Conservation (phyloP, 2,329 filamentous ascomycete genomes). For the Clonostachys sp. region DNA sequence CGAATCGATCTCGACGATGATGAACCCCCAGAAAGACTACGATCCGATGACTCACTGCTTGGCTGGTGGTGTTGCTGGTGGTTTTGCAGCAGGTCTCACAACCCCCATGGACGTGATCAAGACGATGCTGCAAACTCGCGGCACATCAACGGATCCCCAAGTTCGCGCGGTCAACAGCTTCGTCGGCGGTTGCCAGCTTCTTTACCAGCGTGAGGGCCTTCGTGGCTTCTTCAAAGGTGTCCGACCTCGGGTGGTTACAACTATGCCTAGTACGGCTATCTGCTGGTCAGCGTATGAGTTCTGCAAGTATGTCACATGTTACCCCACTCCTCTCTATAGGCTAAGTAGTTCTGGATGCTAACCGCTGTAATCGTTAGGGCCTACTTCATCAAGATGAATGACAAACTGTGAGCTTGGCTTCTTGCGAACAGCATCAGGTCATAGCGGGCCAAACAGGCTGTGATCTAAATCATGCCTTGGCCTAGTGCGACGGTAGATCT, state of each 20-base stretch:
- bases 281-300: conserved; percentile 84
- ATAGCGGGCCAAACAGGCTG: background rate
- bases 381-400: conserved; percentile 55
- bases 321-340: background rate
- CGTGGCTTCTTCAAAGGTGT: conserved; percentile 91
- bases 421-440: background rate
- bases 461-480: too few species aligned
- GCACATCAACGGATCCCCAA: conserved; percentile 75
- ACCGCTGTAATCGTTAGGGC: conserved; percentile 30
- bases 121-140: conserved; percentile 91
- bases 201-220: conserved; percentile 79
- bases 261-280: conserved; percentile 98
- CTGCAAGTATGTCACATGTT: conserved; percentile 51
- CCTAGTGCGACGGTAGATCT: too few species aligned
- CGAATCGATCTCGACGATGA: conserved; percentile 88
- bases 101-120: conserved; percentile 98
- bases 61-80: conserved; percentile 87
- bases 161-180: conserved; percentile 82
- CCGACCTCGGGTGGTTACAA: conserved; percentile 85
- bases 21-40: conserved; percentile 84
- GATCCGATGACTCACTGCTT: conserved; percentile 92
- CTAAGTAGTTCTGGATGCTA: background rate
- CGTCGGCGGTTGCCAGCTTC: conserved; percentile 71
- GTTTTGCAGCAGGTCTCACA: conserved; percentile 87
- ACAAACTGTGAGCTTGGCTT: conserved; percentile 21